Evolutionary conservation across 768 basidiomycete genomes (phyloP).

Genomic region (Ramaria sp.): DNA sequence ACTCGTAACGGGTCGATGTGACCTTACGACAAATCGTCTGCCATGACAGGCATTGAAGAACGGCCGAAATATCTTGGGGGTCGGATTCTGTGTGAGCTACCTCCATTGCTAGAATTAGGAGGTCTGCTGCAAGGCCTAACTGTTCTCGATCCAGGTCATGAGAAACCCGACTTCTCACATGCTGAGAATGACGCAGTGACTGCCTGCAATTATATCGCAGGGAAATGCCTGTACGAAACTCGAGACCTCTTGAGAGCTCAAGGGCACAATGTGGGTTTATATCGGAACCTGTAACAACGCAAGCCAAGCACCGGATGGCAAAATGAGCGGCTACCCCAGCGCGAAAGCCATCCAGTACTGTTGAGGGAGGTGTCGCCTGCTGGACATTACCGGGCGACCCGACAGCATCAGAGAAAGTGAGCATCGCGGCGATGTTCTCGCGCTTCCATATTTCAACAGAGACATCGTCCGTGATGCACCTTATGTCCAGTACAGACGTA

Average conservation of each 20-base stretch:
- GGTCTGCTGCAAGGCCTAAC: conserved; percentile 45
- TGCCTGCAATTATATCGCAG: conserved; percentile 25
- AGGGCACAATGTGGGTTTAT: conserved; percentile 61
- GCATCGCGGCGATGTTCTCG: conserved; percentile 42
- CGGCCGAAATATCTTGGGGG: conserved; percentile 26
- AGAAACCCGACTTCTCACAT: conserved; percentile 25
- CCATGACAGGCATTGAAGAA: conserved; percentile 34
- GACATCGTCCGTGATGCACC: conserved; percentile 33
- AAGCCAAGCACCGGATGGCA: conserved; percentile 48
- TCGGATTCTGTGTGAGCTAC: conserved; percentile 22
- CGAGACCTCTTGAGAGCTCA: conserved; percentile 60
- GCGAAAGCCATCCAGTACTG: conserved; percentile 31
- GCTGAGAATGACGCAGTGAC: conserved; percentile 18
- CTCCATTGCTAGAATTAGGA: conserved; percentile 32
- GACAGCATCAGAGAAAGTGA: conserved; percentile 34
- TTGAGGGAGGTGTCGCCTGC: conserved; percentile 4
- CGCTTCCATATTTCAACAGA: conserved; percentile 60
- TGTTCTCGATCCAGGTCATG: conserved; percentile 35
- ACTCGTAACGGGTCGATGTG: conserved; percentile 53
- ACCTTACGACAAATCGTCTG: conserved; percentile 49
- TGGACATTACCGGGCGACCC: conserved; percentile 10
- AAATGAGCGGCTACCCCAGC: conserved; percentile 45
- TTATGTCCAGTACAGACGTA: conserved; percentile 42
- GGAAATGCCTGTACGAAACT: conserved; percentile 41
- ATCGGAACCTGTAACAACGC: conserved; percentile 71